Percentiles rank a stretch among this genome's conserved stretches.
These are phyloP conservation scores for Penicillium odoratum DNA, from an alignment of 495 filamentous ascomycete species.

Conservation along the genomic window DNA sequence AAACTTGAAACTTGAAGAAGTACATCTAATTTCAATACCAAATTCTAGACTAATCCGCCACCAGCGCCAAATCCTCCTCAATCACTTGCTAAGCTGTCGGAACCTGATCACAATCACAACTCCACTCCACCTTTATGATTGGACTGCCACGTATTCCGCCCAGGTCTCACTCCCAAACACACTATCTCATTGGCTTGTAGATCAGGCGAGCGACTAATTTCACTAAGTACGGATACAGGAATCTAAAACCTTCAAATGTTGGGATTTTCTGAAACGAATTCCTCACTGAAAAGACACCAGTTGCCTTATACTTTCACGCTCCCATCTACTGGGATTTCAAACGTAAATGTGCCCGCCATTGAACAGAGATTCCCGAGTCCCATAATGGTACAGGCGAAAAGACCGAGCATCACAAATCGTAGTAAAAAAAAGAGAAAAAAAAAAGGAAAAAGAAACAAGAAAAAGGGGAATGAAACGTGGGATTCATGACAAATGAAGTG, in stretches of 20 bases:
- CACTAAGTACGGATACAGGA: neutral
- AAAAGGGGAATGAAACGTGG: slow-evolving; percentile 8
- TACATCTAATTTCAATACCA: too few species aligned
- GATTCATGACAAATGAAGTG: slow-evolving; percentile 1
- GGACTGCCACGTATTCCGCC: neutral
- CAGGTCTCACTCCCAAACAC: slow-evolving; percentile 12
- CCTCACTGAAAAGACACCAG: neutral
- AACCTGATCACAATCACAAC: slow-evolving; percentile 27
- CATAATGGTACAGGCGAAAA: slow-evolving; percentile 22
- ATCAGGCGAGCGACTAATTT: neutral
- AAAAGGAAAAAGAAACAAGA: neutral
- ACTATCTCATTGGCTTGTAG: neutral
- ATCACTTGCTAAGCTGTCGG: slow-evolving; percentile 25
- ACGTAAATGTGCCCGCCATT: slow-evolving; percentile 2
- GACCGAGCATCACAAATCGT: slow-evolving; percentile 2
- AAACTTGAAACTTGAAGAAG: too few species aligned
- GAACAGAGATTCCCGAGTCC: slow-evolving; percentile 3
- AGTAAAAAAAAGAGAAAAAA: slow-evolving; percentile 3
- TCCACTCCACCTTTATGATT: slow-evolving; percentile 6
- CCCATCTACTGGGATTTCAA: slow-evolving; percentile 10
- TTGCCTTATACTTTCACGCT: slow-evolving; percentile 4
- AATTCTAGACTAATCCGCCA: slow-evolving; percentile 7
- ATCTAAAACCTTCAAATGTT: neutral
- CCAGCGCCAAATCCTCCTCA: slow-evolving; percentile 20
- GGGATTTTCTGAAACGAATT: slow-evolving; percentile 1